Percentiles rank a stretch among this genome's conserved stretches.
Evolutionary conservation across 2,329 filamentous ascomycete species (phyloP).

Genomic region (Colletotrichum sp.): DNA sequence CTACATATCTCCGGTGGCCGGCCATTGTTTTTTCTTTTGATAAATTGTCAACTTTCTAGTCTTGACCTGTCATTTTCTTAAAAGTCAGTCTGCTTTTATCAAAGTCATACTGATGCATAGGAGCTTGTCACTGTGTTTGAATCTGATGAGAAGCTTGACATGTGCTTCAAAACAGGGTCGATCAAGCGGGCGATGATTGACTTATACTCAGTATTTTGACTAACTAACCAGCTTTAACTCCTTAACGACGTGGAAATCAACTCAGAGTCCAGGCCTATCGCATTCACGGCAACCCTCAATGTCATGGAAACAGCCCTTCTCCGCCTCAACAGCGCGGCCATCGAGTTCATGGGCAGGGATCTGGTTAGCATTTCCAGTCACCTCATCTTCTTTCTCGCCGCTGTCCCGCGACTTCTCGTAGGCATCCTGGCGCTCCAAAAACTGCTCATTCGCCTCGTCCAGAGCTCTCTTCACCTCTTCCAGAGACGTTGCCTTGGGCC

Average conservation of each 20-base stretch:
- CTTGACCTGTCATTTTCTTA: no score
- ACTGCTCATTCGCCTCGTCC: fast-evolving
- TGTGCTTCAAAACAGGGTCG: neutral
- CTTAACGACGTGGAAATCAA: neutral
- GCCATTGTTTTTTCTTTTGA: neutral
- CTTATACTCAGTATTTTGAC: neutral
- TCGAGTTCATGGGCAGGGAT: neutral
- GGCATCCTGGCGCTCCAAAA: neutral
- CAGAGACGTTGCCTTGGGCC: neutral
- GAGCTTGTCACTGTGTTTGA: neutral
- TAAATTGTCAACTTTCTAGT: neutral
- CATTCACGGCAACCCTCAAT: neutral
- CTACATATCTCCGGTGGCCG: neutral
- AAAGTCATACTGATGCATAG: neutral
- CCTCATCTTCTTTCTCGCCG: neutral
- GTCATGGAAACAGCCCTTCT: fast-evolving
- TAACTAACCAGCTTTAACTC: neutral
- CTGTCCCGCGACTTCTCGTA: neutral
- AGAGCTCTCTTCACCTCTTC: neutral
- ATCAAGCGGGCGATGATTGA: neutral
- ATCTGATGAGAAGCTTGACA: neutral
- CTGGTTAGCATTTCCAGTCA: neutral
- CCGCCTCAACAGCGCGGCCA: neutral
- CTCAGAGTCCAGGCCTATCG: neutral
- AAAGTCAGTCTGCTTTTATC: neutral